phyloP scores from a whole-genome alignment of 805 yeast species.

The Lipomyces yamadae region DNA sequence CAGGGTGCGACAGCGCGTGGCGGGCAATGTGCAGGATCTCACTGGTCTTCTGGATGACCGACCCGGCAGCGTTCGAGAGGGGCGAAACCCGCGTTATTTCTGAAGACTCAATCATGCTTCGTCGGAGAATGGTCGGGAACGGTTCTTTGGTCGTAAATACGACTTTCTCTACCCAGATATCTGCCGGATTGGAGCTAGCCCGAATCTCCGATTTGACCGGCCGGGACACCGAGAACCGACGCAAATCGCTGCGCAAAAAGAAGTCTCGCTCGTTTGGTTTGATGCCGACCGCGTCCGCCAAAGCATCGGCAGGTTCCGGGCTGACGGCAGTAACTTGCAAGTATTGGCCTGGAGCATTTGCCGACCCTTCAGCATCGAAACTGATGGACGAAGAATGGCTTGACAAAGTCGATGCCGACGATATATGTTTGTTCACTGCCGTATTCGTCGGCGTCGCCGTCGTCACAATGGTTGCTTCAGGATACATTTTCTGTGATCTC shows the following conservation, averaged over 20 bases:
- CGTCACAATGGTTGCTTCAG: constrained; percentile 74
- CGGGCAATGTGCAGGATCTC: constrained; percentile 73
- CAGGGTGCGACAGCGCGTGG: constrained; percentile 28
- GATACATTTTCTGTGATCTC: constrained; percentile 72
- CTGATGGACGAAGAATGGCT: constrained; percentile 11
- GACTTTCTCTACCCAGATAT: constrained; percentile 88
- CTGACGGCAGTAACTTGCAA: constrained; percentile 73
- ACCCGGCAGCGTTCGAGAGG: constrained; percentile 75
- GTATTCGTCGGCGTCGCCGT: constrained; percentile 24
- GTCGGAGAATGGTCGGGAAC: constrained; percentile 87
- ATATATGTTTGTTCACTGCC: neutral
- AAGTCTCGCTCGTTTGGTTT: constrained; percentile 66
- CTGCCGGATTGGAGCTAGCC: constrained; percentile 46
- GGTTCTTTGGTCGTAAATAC: constrained; percentile 73
- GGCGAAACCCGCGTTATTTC: constrained; percentile 71
- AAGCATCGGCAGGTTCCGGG: constrained; percentile 67
- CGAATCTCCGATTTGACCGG: constrained; percentile 59
- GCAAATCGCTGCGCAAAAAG: constrained; percentile 73
- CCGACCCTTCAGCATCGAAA: neutral
- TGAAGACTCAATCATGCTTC: constrained; percentile 67
- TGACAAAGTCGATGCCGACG: constrained; percentile 44
- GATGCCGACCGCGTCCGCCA: constrained; percentile 59
- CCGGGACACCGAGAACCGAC: constrained; percentile 69
- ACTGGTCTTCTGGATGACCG: constrained; percentile 68
- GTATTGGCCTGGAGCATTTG: constrained; percentile 60